Base-by-base conservation (phyloP, 441 rosid genomes). In the Mallotus repandus region DNA sequence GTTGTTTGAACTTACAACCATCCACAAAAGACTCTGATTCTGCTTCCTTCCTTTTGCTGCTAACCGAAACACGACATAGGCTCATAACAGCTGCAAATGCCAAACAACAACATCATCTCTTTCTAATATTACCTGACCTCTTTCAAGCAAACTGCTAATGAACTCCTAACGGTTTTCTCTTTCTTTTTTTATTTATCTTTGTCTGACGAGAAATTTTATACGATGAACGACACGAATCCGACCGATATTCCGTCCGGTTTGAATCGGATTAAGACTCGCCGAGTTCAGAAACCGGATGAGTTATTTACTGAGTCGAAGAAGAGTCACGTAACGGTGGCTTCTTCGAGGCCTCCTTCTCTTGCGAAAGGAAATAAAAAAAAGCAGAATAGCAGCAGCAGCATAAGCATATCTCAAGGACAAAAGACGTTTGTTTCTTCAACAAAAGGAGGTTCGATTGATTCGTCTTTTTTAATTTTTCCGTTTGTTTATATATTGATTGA, bases 191-290 rank as follows among this genome's bases (percentile, higher is more conserved):
- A 38, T 38, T 6, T 38, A 38, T 38, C 7, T 38, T 38, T 4
- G 4, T 38, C 41, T 6, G 41, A 38, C 41, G 41, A 38, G 6
- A 38, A 29, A 29, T 38, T 38, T 38, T 38, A 4, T 45, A 50
- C 22, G 16, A 69, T 69, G 73, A 25, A 57, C 64, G 64, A 43
- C 41, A 19, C 63, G 29, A 52, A 10, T 11, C 43, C 60, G 7
- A 35, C 11, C 15, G 67, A 82, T 79, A 87, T 89, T 85, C 95
- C 95, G 9, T 84, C 89, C 56, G 94, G 95, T 61, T 77, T 91
- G 86, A 89, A 91, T 80, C 91, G 95, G 86, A 89, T 91, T 81
- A 88, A 77, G 81, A 91, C 95, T 64, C 82, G 88, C 70, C 81
- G 79, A 76, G 84, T 79, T 80, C 45, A 84, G 25, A 85, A 65